These are phyloP conservation scores for Monilinia aucupariae DNA, from an alignment of 2,329 filamentous ascomycete genomes.

Conservation along the genomic window DNA sequence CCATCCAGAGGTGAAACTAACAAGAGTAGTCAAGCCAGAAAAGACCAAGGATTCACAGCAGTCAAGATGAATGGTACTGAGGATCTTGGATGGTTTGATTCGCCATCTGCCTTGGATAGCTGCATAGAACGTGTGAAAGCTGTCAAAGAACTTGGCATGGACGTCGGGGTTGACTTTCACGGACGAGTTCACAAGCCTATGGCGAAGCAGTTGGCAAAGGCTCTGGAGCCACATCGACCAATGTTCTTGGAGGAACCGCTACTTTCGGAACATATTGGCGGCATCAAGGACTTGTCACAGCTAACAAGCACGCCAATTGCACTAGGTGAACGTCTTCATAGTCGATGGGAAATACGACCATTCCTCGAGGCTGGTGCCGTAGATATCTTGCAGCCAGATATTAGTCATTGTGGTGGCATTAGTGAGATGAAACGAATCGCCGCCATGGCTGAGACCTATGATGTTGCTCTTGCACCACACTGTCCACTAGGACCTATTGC, in stretches of 20 bases:
- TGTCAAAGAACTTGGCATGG: slow-evolving; percentile 65
- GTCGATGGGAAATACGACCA: slow-evolving; percentile 66
- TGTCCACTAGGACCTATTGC: slow-evolving; percentile 70
- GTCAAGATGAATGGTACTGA: slow-evolving; percentile 80
- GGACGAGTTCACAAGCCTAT: slow-evolving; percentile 74
- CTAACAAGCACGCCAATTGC: slow-evolving; percentile 61
- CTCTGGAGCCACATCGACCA: slow-evolving; percentile 61
- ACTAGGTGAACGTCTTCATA: slow-evolving; percentile 66
- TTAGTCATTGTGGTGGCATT: slow-evolving; percentile 66
- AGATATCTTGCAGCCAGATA: slow-evolving; percentile 69
- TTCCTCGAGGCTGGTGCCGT: slow-evolving; percentile 64
- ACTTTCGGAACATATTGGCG: slow-evolving; percentile 56
- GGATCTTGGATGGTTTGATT: slow-evolving; percentile 71
- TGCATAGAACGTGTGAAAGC: slow-evolving; percentile 62
- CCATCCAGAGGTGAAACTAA: slow-evolving; percentile 15
- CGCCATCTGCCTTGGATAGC: slow-evolving; percentile 56
- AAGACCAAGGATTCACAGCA: slow-evolving; percentile 57
- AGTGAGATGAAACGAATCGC: slow-evolving; percentile 66
- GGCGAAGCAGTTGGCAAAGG: slow-evolving; percentile 67
- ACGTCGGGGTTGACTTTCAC: slow-evolving; percentile 73
- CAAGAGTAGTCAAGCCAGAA: slow-evolving; percentile 45
- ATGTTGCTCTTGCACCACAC: slow-evolving; percentile 67
- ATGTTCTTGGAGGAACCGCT: slow-evolving; percentile 75
- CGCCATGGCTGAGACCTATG: slow-evolving; percentile 66
- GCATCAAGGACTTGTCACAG: slow-evolving; percentile 54